A percentile compares a stretch with the other conserved stretches of the same genome.
Conservation (phyloP, 2,329 filamentous ascomycete species). For the Calonectria pteridis region DNA sequence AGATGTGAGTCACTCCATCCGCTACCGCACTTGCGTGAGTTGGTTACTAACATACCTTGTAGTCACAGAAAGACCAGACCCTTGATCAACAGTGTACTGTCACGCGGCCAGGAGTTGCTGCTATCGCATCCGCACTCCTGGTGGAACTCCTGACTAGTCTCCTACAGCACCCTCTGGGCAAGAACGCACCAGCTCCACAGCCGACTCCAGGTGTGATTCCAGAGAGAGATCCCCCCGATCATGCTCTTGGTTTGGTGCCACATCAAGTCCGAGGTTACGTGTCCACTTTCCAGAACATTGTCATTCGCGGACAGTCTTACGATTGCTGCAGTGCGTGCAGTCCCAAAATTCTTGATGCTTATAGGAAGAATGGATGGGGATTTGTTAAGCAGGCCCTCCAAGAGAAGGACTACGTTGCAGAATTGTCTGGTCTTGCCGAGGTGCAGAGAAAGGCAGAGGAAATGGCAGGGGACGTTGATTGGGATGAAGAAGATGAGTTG, state of each 20-base stretch:
- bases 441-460: slow-evolving; percentile 72
- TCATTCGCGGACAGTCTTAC: slow-evolving; percentile 81
- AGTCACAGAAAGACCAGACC: slow-evolving; percentile 95
- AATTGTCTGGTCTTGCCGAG: slow-evolving; percentile 80
- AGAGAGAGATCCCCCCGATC: slow-evolving; percentile 67
- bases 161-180: slow-evolving; percentile 85
- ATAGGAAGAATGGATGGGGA: slow-evolving; percentile 76
- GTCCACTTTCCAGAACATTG: slow-evolving; percentile 78
- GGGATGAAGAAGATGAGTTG: slow-evolving; percentile 68
- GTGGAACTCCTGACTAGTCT: slow-evolving; percentile 92
- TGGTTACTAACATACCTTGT: slow-evolving; percentile 24
- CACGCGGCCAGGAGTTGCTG: slow-evolving; percentile 90
- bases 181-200: slow-evolving; percentile 70
- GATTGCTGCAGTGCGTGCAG: slow-evolving; percentile 87
- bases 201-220: slow-evolving; percentile 55
- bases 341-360: slow-evolving; percentile 75
- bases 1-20: slow-evolving; percentile 74
- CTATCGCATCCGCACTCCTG: slow-evolving; percentile 90
- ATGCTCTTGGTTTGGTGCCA: slow-evolving; percentile 78
- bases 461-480: slow-evolving; percentile 67
- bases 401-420: slow-evolving; percentile 82
- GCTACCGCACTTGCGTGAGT: neutral
- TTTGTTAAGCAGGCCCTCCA: slow-evolving; percentile 82
- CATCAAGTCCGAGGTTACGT: slow-evolving; percentile 86
- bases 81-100: slow-evolving; percentile 99